A percentile compares a stretch with the other conserved stretches of the same genome.
phyloP scores from a whole-genome alignment of 208 protist genomes.

The Crithidia mellificae region DNA sequence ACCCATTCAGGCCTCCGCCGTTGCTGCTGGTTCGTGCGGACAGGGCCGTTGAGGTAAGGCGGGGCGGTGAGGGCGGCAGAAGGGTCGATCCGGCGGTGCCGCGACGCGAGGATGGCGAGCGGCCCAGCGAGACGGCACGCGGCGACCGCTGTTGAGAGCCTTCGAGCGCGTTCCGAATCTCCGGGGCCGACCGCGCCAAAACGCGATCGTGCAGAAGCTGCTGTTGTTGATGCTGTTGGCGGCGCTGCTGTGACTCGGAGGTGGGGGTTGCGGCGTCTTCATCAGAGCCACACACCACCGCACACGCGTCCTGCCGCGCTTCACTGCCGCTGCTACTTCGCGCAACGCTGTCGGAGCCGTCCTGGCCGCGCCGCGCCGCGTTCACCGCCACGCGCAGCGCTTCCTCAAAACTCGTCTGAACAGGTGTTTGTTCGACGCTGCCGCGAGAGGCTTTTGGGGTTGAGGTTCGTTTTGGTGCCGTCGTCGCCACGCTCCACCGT shows the following conservation, averaged over 20 bases:
- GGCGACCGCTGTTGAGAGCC: background rate
- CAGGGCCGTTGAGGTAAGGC: background rate
- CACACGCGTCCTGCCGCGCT: background rate
- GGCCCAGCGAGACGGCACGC: background rate
- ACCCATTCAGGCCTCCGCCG: background rate
- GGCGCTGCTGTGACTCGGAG: constrained; percentile 14
- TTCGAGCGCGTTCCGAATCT: background rate
- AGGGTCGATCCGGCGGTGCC: background rate
- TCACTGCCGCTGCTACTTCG: background rate
- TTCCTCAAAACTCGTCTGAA: background rate
- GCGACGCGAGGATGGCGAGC: background rate
- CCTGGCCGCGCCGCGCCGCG: background rate
- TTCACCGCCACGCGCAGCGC: too few species aligned
- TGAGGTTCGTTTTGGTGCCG: background rate
- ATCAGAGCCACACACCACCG: constrained; percentile 1
- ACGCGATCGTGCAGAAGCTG: background rate
- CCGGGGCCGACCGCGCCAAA: constrained; percentile 6
- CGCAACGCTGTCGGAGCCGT: background rate
- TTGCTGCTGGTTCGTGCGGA: background rate
- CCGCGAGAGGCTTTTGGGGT: background rate
- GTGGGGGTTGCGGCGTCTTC: constrained; percentile 33
- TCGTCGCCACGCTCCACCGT: background rate
- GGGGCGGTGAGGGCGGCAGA: background rate
- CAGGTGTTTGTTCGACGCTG: background rate
- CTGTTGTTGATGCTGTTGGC: constrained; percentile 5